Evolutionary conservation across 257 asterid genomes (phyloP), one percentile per base, ranked within the genome.

Genomic region (Solanum medicagineum): DNA sequence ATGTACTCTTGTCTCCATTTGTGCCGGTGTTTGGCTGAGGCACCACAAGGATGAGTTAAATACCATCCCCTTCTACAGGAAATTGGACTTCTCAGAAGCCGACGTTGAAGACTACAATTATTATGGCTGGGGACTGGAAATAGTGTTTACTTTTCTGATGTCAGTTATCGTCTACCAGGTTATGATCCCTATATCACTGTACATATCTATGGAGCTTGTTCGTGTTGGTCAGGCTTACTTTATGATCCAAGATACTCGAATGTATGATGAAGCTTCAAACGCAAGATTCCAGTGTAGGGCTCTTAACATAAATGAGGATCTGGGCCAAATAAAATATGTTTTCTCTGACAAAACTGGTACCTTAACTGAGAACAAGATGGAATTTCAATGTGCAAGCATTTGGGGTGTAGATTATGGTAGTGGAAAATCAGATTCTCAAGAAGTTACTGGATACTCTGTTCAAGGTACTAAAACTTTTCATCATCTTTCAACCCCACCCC

Each of bases 301-400:
- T 14, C 91, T 97, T 91, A 97, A 95, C 87, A 97, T 97, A 89
- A 97, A 97, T 87, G 99, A 97, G 84, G 99, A 97, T 90, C 89
- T 97, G 95, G 99, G 99, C 84, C 99, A 97, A 91, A 93, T 97
- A 87, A 95, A 94, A 80, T 97, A 97, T 60, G 91, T 97, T n/a
- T 97, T 97, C 90, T 95, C 99, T 20, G 99, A 97, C 80, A 97
- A 95, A 92, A 97, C 99, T 12, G 99, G 99, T 36, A 97, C 99
- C 1, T 86, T 97, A 84, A 97, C 99, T 62, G 99, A 95, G 92
- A 97, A 97, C 94, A 97, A 97, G 92, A 97, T 97, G 99, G 99
- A 97, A 59, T 97, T 97, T 90, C 94, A 90, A 70, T 92, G 98
- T 90, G 99, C 98, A 19, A 95, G 99, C 92, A 90, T 97, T 80